These are phyloP conservation scores for Phoma herbarum DNA, from an alignment of 2,329 filamentous ascomycete species.

Conservation along the genomic window DNA sequence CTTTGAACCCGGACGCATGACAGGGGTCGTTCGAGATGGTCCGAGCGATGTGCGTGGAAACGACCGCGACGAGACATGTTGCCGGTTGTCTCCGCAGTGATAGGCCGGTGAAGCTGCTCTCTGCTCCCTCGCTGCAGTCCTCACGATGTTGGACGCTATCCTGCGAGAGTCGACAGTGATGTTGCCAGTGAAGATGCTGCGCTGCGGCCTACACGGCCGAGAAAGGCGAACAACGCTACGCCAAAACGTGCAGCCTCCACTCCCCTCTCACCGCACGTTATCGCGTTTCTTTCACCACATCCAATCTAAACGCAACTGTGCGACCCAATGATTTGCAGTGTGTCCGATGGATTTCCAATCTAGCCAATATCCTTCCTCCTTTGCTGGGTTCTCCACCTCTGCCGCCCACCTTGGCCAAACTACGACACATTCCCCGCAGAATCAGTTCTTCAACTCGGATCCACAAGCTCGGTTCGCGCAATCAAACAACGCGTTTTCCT, in stretches of 20 bases:
- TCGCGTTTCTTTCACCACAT: constrained; percentile 41
- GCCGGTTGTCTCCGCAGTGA: constrained; percentile 17
- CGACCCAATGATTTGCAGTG: constrained; percentile 50
- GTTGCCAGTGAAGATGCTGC: constrained; percentile 12
- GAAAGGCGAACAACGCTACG: constrained; percentile 13
- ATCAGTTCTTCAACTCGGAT: constrained; percentile 41
- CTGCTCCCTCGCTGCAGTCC: neutral
- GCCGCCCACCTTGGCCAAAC: constrained; percentile 34
- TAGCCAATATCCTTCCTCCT: constrained; percentile 44
- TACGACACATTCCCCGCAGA: constrained; percentile 45
- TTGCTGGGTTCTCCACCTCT: constrained; percentile 43
- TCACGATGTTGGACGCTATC: constrained; percentile 5
- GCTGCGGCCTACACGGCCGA: constrained; percentile 17
- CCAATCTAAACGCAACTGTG: constrained; percentile 51
- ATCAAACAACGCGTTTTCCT: constrained; percentile 41
- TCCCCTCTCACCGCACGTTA: constrained; percentile 48
- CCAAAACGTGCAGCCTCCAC: constrained; percentile 19
- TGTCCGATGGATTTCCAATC: constrained; percentile 50
- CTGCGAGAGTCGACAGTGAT: constrained; percentile 9
- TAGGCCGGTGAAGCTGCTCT: constrained; percentile 12
- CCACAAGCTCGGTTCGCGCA: constrained; percentile 49
- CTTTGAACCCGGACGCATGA: constrained; percentile 8
- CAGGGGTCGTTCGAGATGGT: constrained; percentile 29
- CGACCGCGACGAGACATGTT: constrained; percentile 20
- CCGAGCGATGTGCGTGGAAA: constrained; percentile 27